Evolutionary conservation across 2,329 filamentous ascomycete species (phyloP), one percentile per base, ranked within the genome.

Genomic region (Phaeosphaeriaceae sp.): DNA sequence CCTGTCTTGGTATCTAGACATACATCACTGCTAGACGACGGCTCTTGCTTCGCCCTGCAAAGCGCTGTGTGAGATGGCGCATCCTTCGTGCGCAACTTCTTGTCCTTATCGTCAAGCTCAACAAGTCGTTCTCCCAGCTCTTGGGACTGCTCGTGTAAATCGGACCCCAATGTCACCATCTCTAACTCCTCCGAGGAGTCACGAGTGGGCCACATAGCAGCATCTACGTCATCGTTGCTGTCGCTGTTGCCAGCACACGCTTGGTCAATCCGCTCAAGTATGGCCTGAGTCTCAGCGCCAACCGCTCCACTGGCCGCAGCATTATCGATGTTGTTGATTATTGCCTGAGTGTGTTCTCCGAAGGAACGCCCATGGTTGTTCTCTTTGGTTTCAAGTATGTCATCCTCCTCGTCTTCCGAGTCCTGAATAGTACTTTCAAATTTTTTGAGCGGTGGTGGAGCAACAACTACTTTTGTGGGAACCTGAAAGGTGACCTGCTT

Each of bases 331-430:
- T 33, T 21, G 11, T 49, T 33, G 7, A 45, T 48, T 4, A 52
- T 20, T 4, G 41, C 40, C 54, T 66, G 62, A 24, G 56, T 58
- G 24, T 58, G 41, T 7, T 40, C 41, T 9, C 51, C 56, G n/a
- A 63, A 44, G 17, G 9, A n/a, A 22, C 33, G 41, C 49, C 49
- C 48, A 48, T 24, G 20, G 27, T 41, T 19, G 33, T 41, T 22
- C 2, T 48, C n/a, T 3, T 70, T 63, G 22, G 63, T 61, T 44
- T 72, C 69, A 19, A 67, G 60, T 7, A 67, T 20, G n/a, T 61
- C 66, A 13, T 63, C 70, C 22, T 65, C 65, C 49, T 75, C 73
- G 22, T 76, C 74, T 49, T 76, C 74, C 2, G 73, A 76, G 49
- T 76, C 74, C 27, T 65, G 68, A 19, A 76, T 71, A 2, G 65